These are phyloP conservation scores for Linnemannia zychae DNA, from an alignment of 192 early-diverging fungal species.

Conservation along the genomic window DNA sequence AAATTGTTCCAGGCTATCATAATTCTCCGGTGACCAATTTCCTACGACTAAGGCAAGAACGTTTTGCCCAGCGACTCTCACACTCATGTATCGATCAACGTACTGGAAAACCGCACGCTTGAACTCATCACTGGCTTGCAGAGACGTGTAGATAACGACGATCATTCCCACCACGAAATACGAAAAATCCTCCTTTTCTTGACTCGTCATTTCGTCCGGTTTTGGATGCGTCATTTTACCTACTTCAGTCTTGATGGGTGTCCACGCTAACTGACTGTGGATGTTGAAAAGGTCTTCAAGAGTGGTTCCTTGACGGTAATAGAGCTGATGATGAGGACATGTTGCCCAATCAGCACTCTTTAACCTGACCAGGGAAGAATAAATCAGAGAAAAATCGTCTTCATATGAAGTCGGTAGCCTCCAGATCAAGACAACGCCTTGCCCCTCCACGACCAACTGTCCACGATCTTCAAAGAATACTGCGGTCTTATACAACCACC, in stretches of 20 bases:
- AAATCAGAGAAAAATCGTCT: background rate
- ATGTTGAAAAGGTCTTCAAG: background rate
- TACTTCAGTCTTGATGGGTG: background rate
- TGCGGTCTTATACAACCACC: background rate
- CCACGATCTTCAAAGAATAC: background rate
- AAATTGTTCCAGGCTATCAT: background rate
- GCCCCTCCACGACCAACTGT: conserved; percentile 5
- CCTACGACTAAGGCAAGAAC: conserved; percentile 1
- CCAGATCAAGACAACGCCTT: conserved; percentile 15
- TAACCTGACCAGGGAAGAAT: background rate
- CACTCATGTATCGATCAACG: conserved; percentile 19
- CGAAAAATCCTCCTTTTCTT: background rate
- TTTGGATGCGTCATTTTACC: background rate
- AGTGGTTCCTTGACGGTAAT: background rate
- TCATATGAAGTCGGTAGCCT: conserved; percentile 12
- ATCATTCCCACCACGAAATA: conserved; percentile 4
- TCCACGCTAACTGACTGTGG: background rate
- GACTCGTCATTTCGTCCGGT: too few species aligned
- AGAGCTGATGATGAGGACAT: background rate
- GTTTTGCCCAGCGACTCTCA: background rate
- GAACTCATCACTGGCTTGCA: background rate
- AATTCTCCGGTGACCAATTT: conserved; percentile 7
- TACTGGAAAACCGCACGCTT: background rate
- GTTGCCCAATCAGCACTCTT: background rate
- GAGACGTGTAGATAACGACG: background rate